Percentiles rank a stretch among this genome's conserved stretches.
These are phyloP conservation scores for Rhynchosporium agropyri DNA, from an alignment of 2,329 filamentous ascomycete species.

Conservation along the genomic window DNA sequence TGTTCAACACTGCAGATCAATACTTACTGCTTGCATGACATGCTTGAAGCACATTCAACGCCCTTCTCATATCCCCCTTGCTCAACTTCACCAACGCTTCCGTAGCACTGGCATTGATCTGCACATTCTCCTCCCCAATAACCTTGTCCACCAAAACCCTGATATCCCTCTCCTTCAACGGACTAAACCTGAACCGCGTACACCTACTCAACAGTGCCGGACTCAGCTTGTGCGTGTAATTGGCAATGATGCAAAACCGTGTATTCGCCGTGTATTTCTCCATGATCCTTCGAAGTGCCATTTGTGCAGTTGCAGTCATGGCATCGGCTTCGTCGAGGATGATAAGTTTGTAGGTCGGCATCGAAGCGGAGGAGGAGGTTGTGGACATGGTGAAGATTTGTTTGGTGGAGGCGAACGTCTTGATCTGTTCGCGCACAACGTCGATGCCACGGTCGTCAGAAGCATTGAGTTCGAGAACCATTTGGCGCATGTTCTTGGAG, in stretches of 20 bases:
- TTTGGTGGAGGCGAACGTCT: conserved; percentile 97
- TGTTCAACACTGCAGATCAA: neutral
- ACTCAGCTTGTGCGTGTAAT: conserved; percentile 97
- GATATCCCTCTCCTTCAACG: conserved; percentile 87
- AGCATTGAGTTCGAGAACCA: conserved; percentile 97
- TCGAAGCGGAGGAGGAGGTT: conserved; percentile 50
- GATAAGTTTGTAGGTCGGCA: conserved; percentile 90
- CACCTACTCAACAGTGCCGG: conserved; percentile 90
- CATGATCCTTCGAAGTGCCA: conserved; percentile 96
- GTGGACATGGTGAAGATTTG: conserved; percentile 83
- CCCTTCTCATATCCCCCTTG: conserved; percentile 94
- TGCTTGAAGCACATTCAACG: conserved; percentile 92
- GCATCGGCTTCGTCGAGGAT: conserved; percentile 98
- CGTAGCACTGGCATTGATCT: conserved; percentile 78
- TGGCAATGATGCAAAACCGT: conserved; percentile 96
- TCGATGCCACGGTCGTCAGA: conserved; percentile 98
- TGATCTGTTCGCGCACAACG: conserved; percentile 97
- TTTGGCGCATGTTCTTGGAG: conserved; percentile 88
- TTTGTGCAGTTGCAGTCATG: conserved; percentile 98
- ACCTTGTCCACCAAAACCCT: conserved; percentile 84
- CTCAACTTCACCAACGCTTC: conserved; percentile 84
- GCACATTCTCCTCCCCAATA: conserved; percentile 81
- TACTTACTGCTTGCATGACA: conserved; percentile 89
- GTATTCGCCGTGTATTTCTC: conserved; percentile 99
- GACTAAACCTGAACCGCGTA: conserved; percentile 93